A percentile compares a stretch with the other conserved stretches of the same genome.
These are phyloP conservation scores for Tetratostichococcus sp. DNA, from an alignment of 139 green algal genomes.

Conservation along the genomic window DNA sequence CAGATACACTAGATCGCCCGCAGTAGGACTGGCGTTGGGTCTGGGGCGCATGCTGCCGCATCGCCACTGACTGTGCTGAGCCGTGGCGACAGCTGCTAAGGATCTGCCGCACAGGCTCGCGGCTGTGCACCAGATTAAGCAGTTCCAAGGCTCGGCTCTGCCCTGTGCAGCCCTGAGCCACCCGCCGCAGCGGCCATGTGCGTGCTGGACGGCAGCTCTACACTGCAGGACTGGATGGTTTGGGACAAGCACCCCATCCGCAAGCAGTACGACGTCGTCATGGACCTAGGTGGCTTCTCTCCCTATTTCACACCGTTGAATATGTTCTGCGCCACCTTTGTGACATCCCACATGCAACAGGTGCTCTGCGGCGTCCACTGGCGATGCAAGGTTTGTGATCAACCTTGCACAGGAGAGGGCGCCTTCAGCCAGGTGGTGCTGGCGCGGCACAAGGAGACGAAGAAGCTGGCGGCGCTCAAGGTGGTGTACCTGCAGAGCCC, in stretches of 20 bases:
- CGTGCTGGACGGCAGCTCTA: not conserved
- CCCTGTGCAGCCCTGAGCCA: too few relatives aligned
- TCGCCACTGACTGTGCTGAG: too few relatives aligned
- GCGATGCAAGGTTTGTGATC: not conserved
- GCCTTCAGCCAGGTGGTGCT: constrained; percentile 37
- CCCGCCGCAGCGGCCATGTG: not conserved
- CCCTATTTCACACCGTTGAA: too few relatives aligned
- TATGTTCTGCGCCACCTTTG: too few relatives aligned
- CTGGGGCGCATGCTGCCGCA: too few relatives aligned
- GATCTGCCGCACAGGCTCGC: too few relatives aligned
- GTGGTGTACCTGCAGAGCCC: constrained; percentile 44
- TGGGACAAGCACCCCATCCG: constrained; percentile 42
- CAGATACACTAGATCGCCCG: too few relatives aligned
- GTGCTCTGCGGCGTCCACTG: not conserved
- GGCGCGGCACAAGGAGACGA: constrained; percentile 18
- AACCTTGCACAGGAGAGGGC: not conserved
- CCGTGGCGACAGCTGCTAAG: too few relatives aligned
- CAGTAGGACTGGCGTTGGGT: too few relatives aligned
- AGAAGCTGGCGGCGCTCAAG: constrained; percentile 39
- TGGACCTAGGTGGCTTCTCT: constrained; percentile 33
- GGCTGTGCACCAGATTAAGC: too few relatives aligned
- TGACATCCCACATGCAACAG: not conserved
- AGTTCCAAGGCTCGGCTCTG: too few relatives aligned
- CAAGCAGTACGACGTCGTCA: constrained; percentile 39
- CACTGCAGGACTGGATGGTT: constrained; percentile 6